A percentile compares a stretch with the other conserved stretches of the same genome.
Conservation (phyloP, 2,329 filamentous ascomycete species). For the Xenoacremonium recifei region DNA sequence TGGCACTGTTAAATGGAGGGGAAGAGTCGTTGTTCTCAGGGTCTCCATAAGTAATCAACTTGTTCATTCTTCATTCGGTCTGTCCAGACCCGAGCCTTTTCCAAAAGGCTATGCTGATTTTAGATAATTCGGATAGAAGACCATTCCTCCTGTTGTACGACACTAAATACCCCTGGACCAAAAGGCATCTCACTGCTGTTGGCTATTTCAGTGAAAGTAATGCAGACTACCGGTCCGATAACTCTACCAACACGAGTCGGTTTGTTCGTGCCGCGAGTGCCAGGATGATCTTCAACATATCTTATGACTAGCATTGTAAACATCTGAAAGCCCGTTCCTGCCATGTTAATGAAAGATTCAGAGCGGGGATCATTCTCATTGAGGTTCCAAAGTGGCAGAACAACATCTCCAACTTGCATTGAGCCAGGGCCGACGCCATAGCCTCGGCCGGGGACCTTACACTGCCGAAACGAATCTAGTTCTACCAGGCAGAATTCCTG, state of each 20-base stretch:
- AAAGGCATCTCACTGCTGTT: background rate
- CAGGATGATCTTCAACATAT: background rate
- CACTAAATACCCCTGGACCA: background rate
- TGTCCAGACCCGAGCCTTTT: too few relatives aligned
- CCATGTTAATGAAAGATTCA: background rate
- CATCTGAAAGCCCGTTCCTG: background rate
- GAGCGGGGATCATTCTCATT: background rate
- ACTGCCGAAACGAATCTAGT: background rate
- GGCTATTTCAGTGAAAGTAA: background rate
- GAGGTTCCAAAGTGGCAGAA: constrained; percentile 1
- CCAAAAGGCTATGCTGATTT: too few relatives aligned
- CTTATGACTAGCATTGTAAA: constrained; percentile 2
- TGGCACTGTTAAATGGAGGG: too few relatives aligned
- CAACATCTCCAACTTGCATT: constrained; percentile 1
- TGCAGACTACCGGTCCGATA: background rate
- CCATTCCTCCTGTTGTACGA: background rate
- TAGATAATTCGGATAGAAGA: background rate
- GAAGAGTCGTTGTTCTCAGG: too few relatives aligned
- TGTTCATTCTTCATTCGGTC: too few relatives aligned
- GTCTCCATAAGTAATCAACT: too few relatives aligned
- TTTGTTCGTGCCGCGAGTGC: background rate
- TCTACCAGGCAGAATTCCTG: constrained; percentile 3
- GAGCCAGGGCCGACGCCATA: background rate
- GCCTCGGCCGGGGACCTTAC: background rate
- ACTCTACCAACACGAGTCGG: background rate